Percentiles rank a stretch among this genome's conserved stretches.
These are phyloP conservation scores for Hirsutella rhossiliensis DNA, from an alignment of 2,329 filamentous ascomycete species.

Conservation along the genomic window DNA sequence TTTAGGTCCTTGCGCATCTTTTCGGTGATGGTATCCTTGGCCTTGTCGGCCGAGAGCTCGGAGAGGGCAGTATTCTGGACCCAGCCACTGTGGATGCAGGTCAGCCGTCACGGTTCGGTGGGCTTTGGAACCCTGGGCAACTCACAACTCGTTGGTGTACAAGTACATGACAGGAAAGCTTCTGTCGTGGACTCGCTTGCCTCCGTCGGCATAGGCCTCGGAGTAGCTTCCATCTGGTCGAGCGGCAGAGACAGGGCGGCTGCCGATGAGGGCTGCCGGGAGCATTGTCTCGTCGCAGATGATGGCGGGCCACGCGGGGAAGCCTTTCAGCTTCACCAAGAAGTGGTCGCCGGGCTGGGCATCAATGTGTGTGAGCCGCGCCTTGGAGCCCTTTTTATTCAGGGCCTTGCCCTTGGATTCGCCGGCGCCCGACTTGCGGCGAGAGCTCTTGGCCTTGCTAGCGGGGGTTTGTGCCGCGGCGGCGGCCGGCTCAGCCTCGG, in stretches of 20 bases:
- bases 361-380: conserved; percentile 59
- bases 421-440: conserved; percentile 63
- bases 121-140: conserved; percentile 10
- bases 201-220: conserved; percentile 77
- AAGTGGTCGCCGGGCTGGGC: conserved; percentile 87
- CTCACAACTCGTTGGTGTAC: conserved; percentile 93
- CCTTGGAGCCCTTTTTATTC: conserved; percentile 73
- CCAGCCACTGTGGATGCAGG: conserved; percentile 58
- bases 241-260: conserved; percentile 73
- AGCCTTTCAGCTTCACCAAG: conserved; percentile 88
- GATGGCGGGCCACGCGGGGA: conserved; percentile 87
- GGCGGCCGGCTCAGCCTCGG: conserved; percentile 14
- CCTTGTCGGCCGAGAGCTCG: conserved; percentile 62
- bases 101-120: too few relatives aligned
- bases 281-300: conserved; percentile 94
- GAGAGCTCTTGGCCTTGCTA: conserved; percentile 40
- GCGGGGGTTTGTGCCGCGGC: conserved; percentile 16
- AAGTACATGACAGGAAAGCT: conserved; percentile 95
- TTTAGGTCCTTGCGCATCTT: conserved; percentile 74
- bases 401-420: conserved; percentile 66
- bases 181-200: conserved; percentile 73
- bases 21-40: conserved; percentile 54
- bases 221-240: conserved; percentile 76
- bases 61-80: conserved; percentile 74
- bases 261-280: conserved; percentile 61